Evolutionary conservation across 257 asterid genomes (phyloP).

Genomic region (Solanum bukasovii): DNA sequence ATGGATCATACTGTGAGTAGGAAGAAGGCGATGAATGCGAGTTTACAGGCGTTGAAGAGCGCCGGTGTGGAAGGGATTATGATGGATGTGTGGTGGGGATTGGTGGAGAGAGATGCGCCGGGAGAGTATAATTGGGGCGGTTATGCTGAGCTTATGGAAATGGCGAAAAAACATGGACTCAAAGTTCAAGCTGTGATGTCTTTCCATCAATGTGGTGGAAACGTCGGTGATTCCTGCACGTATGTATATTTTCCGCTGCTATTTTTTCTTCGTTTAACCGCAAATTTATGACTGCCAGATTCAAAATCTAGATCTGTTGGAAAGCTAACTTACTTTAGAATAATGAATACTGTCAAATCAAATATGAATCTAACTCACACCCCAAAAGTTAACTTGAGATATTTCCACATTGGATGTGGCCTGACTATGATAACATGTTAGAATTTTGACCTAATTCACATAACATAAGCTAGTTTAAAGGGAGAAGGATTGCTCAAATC

Average conservation of each 20-base stretch:
- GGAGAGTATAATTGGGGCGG: constrained; percentile 92
- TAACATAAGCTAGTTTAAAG: neutral
- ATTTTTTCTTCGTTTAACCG: neutral
- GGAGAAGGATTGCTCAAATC: neutral
- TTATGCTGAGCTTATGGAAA: constrained; percentile 68
- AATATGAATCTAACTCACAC: neutral
- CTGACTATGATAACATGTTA: neutral
- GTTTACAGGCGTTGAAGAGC: constrained; percentile 88
- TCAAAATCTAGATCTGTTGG: neutral
- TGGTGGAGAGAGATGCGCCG: constrained; percentile 76
- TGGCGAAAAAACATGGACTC: constrained; percentile 87
- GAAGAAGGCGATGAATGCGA: constrained; percentile 94
- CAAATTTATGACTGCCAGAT: neutral
- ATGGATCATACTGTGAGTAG: constrained; percentile 77
- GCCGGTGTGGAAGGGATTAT: constrained; percentile 94
- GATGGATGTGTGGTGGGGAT: constrained; percentile 99
- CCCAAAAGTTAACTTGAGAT: neutral
- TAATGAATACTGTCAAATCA: neutral
- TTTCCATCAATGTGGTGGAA: constrained; percentile 95
- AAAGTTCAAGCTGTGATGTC: constrained; percentile 99
- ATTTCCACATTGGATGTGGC: neutral
- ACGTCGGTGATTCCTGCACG: constrained; percentile 97
- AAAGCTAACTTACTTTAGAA: neutral
- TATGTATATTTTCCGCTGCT: constrained; percentile 14
- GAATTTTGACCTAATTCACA: neutral